phyloP scores from a whole-genome alignment of 805 yeast genomes.

The Cyberlindnera xylosilytica region DNA sequence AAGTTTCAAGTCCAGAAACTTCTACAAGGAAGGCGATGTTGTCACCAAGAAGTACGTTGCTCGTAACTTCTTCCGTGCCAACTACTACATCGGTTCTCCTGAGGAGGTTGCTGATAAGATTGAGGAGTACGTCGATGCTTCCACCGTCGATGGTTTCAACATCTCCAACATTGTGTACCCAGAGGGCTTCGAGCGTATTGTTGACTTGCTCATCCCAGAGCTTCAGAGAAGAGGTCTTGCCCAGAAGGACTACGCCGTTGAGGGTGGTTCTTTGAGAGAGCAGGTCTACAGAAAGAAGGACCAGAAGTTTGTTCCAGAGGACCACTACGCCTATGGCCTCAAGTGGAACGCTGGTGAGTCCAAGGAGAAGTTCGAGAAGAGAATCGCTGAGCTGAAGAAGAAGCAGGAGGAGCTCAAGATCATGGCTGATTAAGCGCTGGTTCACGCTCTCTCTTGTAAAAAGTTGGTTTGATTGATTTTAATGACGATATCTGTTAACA shows the following conservation, averaged over 20 bases:
- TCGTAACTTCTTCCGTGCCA: slow-evolving; percentile 24
- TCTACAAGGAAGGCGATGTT: slow-evolving; percentile 21
- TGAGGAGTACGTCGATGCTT: slow-evolving; percentile 37
- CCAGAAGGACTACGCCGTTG: slow-evolving; percentile 29
- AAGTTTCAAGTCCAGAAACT: slow-evolving; percentile 26
- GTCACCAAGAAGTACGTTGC: slow-evolving; percentile 31
- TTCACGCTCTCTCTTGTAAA: too few relatives aligned
- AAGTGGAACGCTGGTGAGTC: slow-evolving; percentile 28
- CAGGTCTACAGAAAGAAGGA: slow-evolving; percentile 27
- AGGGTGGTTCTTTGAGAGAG: slow-evolving; percentile 38
- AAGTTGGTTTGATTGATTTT: too few relatives aligned
- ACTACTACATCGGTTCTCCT: slow-evolving; percentile 34
- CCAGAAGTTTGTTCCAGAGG: slow-evolving; percentile 24
- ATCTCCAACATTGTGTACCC: slow-evolving; percentile 39
- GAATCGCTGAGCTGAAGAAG: slow-evolving; percentile 10
- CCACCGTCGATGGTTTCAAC: slow-evolving; percentile 43
- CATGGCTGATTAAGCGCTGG: not conserved
- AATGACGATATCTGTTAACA: too few relatives aligned
- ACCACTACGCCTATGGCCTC: slow-evolving; percentile 21
- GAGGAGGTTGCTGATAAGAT: slow-evolving; percentile 40
- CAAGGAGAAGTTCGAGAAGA: slow-evolving; percentile 30
- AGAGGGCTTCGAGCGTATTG: slow-evolving; percentile 39
- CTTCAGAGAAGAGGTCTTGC: slow-evolving; percentile 36
- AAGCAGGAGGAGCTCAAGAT: slow-evolving; percentile 11
- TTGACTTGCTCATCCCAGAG: slow-evolving; percentile 36